Conservation (phyloP, 23 red algal species). For the Pyropia yezoensis region DNA sequence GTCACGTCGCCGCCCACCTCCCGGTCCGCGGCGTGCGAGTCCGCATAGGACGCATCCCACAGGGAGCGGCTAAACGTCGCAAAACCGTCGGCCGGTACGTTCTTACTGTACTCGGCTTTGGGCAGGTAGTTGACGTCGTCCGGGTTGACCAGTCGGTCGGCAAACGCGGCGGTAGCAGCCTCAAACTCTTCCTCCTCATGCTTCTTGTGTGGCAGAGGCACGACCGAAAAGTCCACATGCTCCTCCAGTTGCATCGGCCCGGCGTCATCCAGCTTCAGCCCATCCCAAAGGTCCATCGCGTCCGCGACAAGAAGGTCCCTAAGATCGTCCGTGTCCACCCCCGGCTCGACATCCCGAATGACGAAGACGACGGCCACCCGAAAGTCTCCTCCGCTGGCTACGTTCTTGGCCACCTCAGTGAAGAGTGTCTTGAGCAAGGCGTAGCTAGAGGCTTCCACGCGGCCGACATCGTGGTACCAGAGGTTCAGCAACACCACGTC, state of each 20-base stretch:
- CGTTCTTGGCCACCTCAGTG: slow-evolving; percentile 34
- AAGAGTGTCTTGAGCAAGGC: slow-evolving; percentile 60
- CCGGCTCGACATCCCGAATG: slow-evolving; percentile 66
- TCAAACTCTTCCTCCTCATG: slow-evolving; percentile 51
- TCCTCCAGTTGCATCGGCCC: slow-evolving; percentile 33
- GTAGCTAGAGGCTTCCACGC: slow-evolving; percentile 61
- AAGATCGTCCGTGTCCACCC: slow-evolving; percentile 17
- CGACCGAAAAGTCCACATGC: slow-evolving; percentile 43
- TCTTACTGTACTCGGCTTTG: slow-evolving; percentile 63
- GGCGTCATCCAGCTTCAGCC: slow-evolving; percentile 18
- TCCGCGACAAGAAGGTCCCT: slow-evolving; percentile 15
- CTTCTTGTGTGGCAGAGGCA: slow-evolving; percentile 59
- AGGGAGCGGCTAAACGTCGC: slow-evolving; percentile 51
- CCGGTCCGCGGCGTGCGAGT: slow-evolving; percentile 1
- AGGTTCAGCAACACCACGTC: slow-evolving; percentile 85
- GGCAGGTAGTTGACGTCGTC: slow-evolving; percentile 14
- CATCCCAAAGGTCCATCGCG: slow-evolving; percentile 33
- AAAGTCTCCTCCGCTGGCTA: slow-evolving; percentile 17
- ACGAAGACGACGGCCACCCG: slow-evolving; percentile 59
- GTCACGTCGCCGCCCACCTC: not conserved
- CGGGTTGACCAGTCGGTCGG: slow-evolving; percentile 18
- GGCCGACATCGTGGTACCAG: slow-evolving; percentile 85
- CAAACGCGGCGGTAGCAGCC: slow-evolving; percentile 19
- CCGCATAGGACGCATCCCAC: slow-evolving; percentile 57
- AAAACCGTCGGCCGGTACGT: slow-evolving; percentile 81